Base-by-base conservation (phyloP, 2,329 filamentous ascomycete species). In the Akanthomyces uredinophilus region DNA sequence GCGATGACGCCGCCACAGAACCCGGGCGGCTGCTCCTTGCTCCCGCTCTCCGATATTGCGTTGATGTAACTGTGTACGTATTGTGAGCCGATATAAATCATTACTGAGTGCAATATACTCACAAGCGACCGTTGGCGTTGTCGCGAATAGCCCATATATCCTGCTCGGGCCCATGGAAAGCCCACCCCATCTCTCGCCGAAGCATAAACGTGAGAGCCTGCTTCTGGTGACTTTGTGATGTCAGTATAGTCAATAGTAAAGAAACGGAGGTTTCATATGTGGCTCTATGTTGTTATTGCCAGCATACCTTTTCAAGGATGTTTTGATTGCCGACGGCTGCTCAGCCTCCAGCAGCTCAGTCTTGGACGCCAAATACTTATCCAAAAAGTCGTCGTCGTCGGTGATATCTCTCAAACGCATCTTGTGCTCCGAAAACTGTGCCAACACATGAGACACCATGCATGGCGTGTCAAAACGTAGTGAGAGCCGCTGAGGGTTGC, bases 1-100 rank as follows among this genome's bases (percentile, higher is more conserved):
- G 78, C 78, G 24, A 81, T 68, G n/a, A 80, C 76, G 1, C 79
- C 79, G 0, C 79, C 79, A 11, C 67, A 68, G n/a, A 78, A 78
- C 0, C 68, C 43, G 2, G 68, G 63, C 0, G 78, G 78, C 0
- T 69, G 65, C 4, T 77, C 69, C 0, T 35, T 1, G 0, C 46
- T 77, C 72, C 11, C 47, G 46, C 0, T 63, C 49, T 68, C 64
- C 1, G 73, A 74, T 0, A 78, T 64, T 2, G 66, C 65, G 51
- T 80, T 78, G 0, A 73, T 3, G 49, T 73, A 78, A 10, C 72
- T 77, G 27, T 6, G 6, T 29, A 6, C 4, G 6, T 29, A 29
- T 4, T 29, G 27, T 50, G 3, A 29, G 20, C 3, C 10, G 10
- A 7, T 29, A 14, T 47, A 47, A 8, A 24, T 1, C 14, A 10